Evolutionary conservation across 768 basidiomycete genomes (phyloP), one percentile per base, ranked within the genome.

Genomic region (Hortiboletus flavorubellus): DNA sequence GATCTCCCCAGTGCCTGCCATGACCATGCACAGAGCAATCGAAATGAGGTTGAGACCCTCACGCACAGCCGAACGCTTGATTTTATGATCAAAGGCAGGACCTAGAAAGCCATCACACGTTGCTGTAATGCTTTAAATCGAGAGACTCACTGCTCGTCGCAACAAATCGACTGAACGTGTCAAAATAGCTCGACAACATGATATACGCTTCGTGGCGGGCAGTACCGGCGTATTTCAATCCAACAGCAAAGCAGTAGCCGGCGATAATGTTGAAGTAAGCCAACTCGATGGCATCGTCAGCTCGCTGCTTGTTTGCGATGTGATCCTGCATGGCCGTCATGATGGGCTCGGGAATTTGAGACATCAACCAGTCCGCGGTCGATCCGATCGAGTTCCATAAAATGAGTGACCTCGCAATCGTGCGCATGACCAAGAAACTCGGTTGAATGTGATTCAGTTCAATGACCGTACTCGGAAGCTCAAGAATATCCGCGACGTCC

Each of bases 1-100:
- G 47, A 98, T 83, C 69, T 98, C 94, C 4, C 97, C 97, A 0
- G 94, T 96, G 10, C 97, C 97, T 2, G 96, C 93, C 92, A 98
- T 96, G 41, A 98, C 89, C 81, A 96, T 89, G 65, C 90, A 86
- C 33, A 97, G 73, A 1, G 94, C 79, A 35, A 97, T 79, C 0
- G 91, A 89, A 51, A 98, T 88, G 39, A 95, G 75, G 65, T 91
- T 95, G 35, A 98, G 76, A 4, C 91, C 92, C 63, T 93, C 91
- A 12, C 94, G 81, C 23, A 95, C 82, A 4, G 93, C 88, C 7
- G 89, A 86, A 2, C 94, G 85, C 64, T 89, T 88, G 68, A 98
- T 93, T 64, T 87, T 88, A 55, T 88, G 86, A 66, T 97, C 93
- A 61, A 93, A 96, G 0, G 87, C 80, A 35, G 84, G 78, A 2